Evolutionary conservation across 495 filamentous ascomycete genomes (phyloP), one percentile per base, ranked within the genome.

Genomic region (Penicillium lagena): DNA sequence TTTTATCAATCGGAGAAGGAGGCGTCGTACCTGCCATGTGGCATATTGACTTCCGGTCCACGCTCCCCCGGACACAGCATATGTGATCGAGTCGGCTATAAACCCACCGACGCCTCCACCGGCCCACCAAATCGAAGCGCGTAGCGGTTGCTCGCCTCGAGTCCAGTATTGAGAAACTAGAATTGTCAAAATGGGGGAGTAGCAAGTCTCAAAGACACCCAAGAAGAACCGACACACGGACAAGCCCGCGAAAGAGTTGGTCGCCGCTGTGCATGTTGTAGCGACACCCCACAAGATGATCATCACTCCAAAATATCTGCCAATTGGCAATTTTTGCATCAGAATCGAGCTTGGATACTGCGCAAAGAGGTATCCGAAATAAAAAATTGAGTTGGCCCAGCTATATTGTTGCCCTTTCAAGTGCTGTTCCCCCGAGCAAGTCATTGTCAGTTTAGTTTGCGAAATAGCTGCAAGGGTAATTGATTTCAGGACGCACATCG

Each of bases 271-370:
- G 7, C 63, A 44, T 51, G 59, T 60, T 37, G 52, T 56, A 29
- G 58, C 46, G 1, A 51, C 39, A n/a, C 62, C 62, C 64, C 64
- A 67, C 17, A 60, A 42, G 31, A 64, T 51, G 9, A 67, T 35
- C 55, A 61, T 60, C 7, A 52, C 43, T 17, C 59, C 59, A 9
- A 59, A 51, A n/a, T 54, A 35, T 37, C 56, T 60, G 8, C 56
- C 60, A 12, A 66, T 62, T 9, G 56, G 51, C 28, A 59, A 45
- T 9, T 55, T 52, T 34, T 64, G 61, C 33, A 64, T 28, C 10
- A 62, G 35, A 13, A 64, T 11, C n/a, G 62, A 56, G 59, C 59
- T 62, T 11, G 61, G 59, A 46, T 55, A 64, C 4, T 59, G 59
- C 28, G 56, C 59, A 14, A 52, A 52, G 15, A 62, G 49, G 54